Base-by-base conservation (phyloP, 2,329 filamentous ascomycete species). In the Xylariaceae sp. region DNA sequence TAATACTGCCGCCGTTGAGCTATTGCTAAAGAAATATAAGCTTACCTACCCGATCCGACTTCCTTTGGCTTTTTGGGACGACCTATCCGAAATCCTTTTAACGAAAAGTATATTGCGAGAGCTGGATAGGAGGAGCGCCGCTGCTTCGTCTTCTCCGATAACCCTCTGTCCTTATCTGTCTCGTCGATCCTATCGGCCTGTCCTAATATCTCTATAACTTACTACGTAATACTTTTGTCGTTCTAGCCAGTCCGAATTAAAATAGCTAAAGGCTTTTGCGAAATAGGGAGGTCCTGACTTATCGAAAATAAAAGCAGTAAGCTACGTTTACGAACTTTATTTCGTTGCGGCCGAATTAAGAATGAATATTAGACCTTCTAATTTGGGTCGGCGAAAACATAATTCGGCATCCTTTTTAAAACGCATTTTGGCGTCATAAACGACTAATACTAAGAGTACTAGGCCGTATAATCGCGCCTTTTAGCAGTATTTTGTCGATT, bases 371-470 rank as follows among this genome's bases (percentile, higher is more conserved):
- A 5, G n/a, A 17, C 8, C 10, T 17, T 35, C 33, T 10, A 35
- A 17, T 7, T 17, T 11, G 6, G 16, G 33, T 16, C 16, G 16
- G 7, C 16, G 16, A 17, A 35, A 11, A 17, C 33, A 16, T 35
- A 16, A 7, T 17, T 35, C 22, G 20, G 20, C 21, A 5, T 40
- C 22, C 16, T 4, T 21, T 25, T 27, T 22, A 12, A 40, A 40
- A 17, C 23, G 22, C 12, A 23, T 8, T 25, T 14, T 12, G 6
- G 10, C 37, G 14, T 10, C n/a, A 12, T 10, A 5, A 27, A 25
- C 22, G 22, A 27, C 37, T 12, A 40, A 11, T 12, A 40, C 37
- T 27, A 40, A 40, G 16, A 40, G 37, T 23, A 40, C 22, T 6
- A 21, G 19, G 10, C 37, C 22, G 7, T 40, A 40, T n/a, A 22